phyloP scores from a whole-genome alignment of 805 yeast species.

The Priceomyces melissophilus region DNA sequence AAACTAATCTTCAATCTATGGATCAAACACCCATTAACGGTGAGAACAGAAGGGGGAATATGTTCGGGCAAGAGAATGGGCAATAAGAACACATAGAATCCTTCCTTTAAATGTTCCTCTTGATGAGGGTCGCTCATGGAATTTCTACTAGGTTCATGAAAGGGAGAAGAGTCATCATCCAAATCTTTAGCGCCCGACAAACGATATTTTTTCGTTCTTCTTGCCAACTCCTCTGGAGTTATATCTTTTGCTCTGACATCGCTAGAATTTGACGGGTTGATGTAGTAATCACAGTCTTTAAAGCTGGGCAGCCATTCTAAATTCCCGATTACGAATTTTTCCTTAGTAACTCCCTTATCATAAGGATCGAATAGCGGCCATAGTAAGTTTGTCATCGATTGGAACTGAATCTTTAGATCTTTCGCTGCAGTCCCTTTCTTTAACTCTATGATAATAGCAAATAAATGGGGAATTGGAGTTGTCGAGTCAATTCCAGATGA shows the following conservation, averaged over 20 bases:
- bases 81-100: constrained; percentile 64
- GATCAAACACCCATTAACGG: constrained; percentile 47
- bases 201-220: constrained; percentile 32
- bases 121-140: constrained; percentile 10
- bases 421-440: constrained; percentile 36
- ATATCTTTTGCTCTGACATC: constrained; percentile 40
- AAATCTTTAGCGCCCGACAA: constrained; percentile 15
- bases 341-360: constrained; percentile 40
- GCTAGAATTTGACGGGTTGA: constrained; percentile 39
- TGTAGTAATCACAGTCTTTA: constrained; percentile 44
- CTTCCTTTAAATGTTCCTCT: constrained; percentile 41
- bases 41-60: constrained; percentile 58
- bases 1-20: constrained; percentile 43
- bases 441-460: constrained; percentile 49
- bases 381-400: constrained; percentile 39
- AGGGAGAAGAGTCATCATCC: constrained; percentile 15
- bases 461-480: constrained; percentile 47
- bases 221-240: constrained; percentile 42
- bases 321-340: constrained; percentile 46
- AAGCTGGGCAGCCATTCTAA: constrained; percentile 44
- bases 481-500: constrained; percentile 36
- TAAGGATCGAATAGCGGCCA: constrained; percentile 58
- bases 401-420: constrained; percentile 39
- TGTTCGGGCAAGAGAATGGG: constrained; percentile 61
- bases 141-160: constrained; percentile 10